Conservation (phyloP, 306 rosid genomes). For the Cucurbita argyrosperma region DNA sequence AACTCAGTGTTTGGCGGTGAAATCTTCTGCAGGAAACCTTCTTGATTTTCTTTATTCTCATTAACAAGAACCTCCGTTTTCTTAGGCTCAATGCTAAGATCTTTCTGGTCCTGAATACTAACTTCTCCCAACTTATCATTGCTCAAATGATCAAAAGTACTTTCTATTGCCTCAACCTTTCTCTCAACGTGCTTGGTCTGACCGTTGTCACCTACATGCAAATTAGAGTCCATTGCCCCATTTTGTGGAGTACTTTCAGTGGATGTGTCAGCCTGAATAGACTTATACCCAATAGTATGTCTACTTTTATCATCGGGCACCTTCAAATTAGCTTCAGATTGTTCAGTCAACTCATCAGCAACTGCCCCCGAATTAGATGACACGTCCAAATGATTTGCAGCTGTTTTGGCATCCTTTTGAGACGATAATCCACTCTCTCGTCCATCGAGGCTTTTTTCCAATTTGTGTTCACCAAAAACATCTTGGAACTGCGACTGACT, state of each 20-base stretch:
- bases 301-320: conserved; percentile 21
- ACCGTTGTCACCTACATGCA: conserved; percentile 29
- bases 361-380: conserved; percentile 17
- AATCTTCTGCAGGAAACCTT: conserved; percentile 23
- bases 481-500: conserved; percentile 24
- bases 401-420: conserved; percentile 20
- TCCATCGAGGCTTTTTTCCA: conserved; percentile 4
- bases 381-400: conserved; percentile 16
- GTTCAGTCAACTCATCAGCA: conserved; percentile 16
- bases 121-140: conserved; percentile 16
- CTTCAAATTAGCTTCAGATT: conserved; percentile 25
- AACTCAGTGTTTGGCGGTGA: conserved; percentile 19
- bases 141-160: conserved; percentile 18
- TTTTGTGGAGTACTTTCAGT: conserved; percentile 14
- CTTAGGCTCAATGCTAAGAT: conserved; percentile 17
- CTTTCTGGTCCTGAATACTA: conserved; percentile 20
- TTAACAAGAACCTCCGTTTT: conserved; percentile 14
- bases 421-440: conserved; percentile 24
- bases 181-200: conserved; percentile 24
- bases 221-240: conserved; percentile 12
- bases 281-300: conserved; percentile 17
- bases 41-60: conserved; percentile 30
- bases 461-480: conserved; percentile 19
- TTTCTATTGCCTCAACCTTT: conserved; percentile 28
- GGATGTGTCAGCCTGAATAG: conserved; percentile 3